Evolutionary conservation across 2,329 filamentous ascomycete genomes (phyloP), one percentile per base, ranked within the genome.

Genomic region (Truncatella angustata): DNA sequence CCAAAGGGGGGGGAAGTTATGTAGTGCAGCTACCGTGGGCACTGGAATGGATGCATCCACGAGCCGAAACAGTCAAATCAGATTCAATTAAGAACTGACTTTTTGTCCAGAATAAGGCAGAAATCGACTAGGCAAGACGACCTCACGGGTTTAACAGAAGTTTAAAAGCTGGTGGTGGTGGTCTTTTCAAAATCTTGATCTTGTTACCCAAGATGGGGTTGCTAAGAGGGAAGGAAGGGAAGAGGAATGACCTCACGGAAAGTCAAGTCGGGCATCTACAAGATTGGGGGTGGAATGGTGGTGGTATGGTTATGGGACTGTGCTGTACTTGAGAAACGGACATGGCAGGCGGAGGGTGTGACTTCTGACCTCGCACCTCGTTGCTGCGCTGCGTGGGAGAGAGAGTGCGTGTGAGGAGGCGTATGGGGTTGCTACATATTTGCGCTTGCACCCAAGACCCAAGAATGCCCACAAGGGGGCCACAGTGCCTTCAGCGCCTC

Each of bases 81-180:
- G 56, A 67, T 65, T 66, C 66, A 68, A 58, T 60, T 54, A 68
- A 68, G 66, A 68, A 66, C 59, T 68, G 61, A 55, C 61, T 55
- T 47, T 47, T n/a, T n/a, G n/a, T n/a, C n/a, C 35, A 51, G 54
- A 54, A 56, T 52, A 49, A n/a, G 30, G 54, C 9, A 39, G 45
- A 24, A 49, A 48, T 52, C 49, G 45, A 24, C 24, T 26, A 24
- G 40, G 16, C 21, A 44, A 28, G 40, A 28, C 34, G 50, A 48
- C 50, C 51, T 58, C 60, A 56, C 48, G 50, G 42, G 51, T 36
- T 51, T 57, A 52, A 50, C 50, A 34, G 37, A 58, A 57, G 45
- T 39, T 53, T 54, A 56, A 18, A 39, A 24, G 30, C 16, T 30
- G 47, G 23, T 40, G 21, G 48, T 49, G 23, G 32, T 9, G 16